These are phyloP conservation scores for Volvariella volvacea DNA, from an alignment of 1,284 basidiomycete species.

Conservation along the genomic window DNA sequence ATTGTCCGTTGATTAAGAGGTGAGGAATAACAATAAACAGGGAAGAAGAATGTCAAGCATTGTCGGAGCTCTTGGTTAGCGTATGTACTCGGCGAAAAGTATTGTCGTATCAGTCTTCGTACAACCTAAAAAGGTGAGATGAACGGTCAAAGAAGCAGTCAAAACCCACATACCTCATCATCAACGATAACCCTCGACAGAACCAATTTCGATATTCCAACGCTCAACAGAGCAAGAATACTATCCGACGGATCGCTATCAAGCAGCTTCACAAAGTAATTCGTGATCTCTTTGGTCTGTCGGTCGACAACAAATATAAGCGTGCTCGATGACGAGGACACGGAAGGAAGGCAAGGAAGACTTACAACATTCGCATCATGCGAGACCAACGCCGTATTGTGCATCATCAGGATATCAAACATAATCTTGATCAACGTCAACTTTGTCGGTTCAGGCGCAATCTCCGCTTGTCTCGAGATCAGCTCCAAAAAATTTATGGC, in stretches of 20 bases:
- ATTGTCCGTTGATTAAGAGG: conserved; percentile 65
- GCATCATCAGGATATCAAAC: conserved; percentile 83
- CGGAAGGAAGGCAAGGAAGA: too few species aligned
- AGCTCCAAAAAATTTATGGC: conserved; percentile 69
- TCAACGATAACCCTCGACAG: conserved; percentile 71
- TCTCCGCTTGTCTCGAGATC: conserved; percentile 57
- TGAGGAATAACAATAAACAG: conserved; percentile 77
- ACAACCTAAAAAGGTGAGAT: conserved; percentile 42
- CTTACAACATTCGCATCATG: conserved; percentile 7
- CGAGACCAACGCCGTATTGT: conserved; percentile 57
- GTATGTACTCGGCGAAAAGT: conserved; percentile 74
- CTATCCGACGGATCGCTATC: conserved; percentile 54
- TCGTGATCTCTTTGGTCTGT: conserved; percentile 52
- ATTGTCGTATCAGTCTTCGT: conserved; percentile 65
- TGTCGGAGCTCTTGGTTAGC: conserved; percentile 81
- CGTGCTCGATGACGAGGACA: too few species aligned
- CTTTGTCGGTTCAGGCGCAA: conserved; percentile 56
- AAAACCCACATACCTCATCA: conserved; percentile 36
- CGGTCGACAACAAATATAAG: too few species aligned
- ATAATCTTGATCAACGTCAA: conserved; percentile 68
- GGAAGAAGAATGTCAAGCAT: conserved; percentile 83
- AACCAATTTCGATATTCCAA: conserved; percentile 82
- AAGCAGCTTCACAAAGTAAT: conserved; percentile 55
- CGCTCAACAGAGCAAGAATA: conserved; percentile 67
- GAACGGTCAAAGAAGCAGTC: neutral